phyloP scores from a whole-genome alignment of 2,329 filamentous ascomycete species.

The Arthroderma sp. region DNA sequence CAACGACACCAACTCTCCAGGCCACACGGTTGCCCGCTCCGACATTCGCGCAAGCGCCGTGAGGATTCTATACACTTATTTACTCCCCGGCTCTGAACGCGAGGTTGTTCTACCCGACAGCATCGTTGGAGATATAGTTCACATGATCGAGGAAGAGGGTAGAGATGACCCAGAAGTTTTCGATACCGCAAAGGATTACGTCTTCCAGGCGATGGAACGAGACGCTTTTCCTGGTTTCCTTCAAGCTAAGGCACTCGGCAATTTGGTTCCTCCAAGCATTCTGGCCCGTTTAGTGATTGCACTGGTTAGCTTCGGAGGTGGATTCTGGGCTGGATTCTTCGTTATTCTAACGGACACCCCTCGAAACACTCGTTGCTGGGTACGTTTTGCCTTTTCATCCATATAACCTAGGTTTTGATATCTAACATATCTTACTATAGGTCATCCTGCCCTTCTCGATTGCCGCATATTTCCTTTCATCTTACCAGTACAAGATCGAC shows the following conservation, averaged over 20 bases:
- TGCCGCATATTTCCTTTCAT: slow-evolving; percentile 75
- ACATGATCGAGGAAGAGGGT: slow-evolving; percentile 77
- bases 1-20: slow-evolving; percentile 69
- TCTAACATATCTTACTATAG: slow-evolving; percentile 29
- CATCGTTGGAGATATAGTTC: slow-evolving; percentile 75
- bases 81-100: slow-evolving; percentile 87
- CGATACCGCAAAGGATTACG: slow-evolving; percentile 94
- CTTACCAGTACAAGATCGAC: slow-evolving; percentile 92
- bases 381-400: slow-evolving; percentile 37
- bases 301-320: slow-evolving; percentile 75
- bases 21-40: slow-evolving; percentile 70
- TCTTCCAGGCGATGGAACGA: slow-evolving; percentile 98
- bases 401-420: neutral
- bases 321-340: slow-evolving; percentile 86
- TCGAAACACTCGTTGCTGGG: slow-evolving; percentile 67
- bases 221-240: slow-evolving; percentile 98
- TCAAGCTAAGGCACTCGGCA: slow-evolving; percentile 86
- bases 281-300: slow-evolving; percentile 77
- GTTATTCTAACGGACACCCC: slow-evolving; percentile 80
- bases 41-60: slow-evolving; percentile 90
- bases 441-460: slow-evolving; percentile 82
- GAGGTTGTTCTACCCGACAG: slow-evolving; percentile 86
- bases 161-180: slow-evolving; percentile 96
- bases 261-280: slow-evolving; percentile 82
- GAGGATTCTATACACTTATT: slow-evolving; percentile 96